Conservation (phyloP, 257 asterid genomes). For the Nicotiana knightiana region DNA sequence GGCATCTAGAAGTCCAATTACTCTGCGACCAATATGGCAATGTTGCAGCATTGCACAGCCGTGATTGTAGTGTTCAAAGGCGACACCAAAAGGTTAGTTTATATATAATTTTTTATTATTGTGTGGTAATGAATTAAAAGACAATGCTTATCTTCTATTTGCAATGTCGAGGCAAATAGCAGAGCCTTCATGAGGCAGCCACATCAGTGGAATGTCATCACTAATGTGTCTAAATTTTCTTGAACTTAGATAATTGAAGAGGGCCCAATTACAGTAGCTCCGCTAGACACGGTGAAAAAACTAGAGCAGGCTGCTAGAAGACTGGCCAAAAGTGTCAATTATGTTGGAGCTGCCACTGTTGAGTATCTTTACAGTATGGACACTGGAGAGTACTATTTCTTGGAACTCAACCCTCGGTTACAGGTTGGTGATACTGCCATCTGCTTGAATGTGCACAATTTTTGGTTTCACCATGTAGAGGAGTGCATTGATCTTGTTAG, state of each 20-base stretch:
- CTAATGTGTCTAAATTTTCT: background rate
- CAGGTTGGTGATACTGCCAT: constrained; percentile 46
- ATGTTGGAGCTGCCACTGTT: constrained; percentile 98
- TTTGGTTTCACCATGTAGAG: background rate
- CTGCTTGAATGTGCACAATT: background rate
- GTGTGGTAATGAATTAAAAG: background rate
- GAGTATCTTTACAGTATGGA: constrained; percentile 99
- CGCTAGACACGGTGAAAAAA: constrained; percentile 72
- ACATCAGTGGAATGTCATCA: background rate
- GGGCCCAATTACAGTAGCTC: constrained; percentile 99
- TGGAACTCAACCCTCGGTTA: constrained; percentile 96
- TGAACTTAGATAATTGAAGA: constrained; percentile 83
- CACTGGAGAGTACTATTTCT: constrained; percentile 92
- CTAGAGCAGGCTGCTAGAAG: constrained; percentile 99
- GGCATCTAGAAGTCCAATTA: constrained; percentile 98
- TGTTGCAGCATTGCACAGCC: constrained; percentile 99
- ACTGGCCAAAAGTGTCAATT: constrained; percentile 88
- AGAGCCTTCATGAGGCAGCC: background rate
- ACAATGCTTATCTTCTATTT: background rate
- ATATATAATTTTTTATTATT: background rate
- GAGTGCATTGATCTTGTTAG: background rate
- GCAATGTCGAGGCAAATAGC: background rate
- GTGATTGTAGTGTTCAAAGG: constrained; percentile 99
- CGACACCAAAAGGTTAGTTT: constrained; percentile 88
- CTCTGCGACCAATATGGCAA: constrained; percentile 93